These are phyloP conservation scores for Backusella tuberculispora DNA, from an alignment of 192 early-diverging fungal genomes.

Conservation along the genomic window DNA sequence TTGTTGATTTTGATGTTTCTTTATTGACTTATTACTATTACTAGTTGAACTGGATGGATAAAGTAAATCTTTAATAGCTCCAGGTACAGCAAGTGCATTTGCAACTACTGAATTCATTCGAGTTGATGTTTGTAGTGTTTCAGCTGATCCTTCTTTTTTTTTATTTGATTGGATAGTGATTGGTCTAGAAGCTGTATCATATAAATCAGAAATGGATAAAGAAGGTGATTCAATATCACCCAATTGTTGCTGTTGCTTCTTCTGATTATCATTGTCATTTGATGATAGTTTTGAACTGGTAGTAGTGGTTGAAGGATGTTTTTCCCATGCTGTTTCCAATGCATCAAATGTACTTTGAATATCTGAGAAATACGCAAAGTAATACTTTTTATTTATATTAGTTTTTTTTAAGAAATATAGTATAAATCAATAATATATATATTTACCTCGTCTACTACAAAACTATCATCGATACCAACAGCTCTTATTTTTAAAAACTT, in stretches of 20 bases:
- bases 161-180: background rate
- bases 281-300: background rate
- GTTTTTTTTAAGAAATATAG: too few relatives aligned
- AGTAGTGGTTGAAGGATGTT: constrained; percentile 14
- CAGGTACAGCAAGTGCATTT: constrained; percentile 33
- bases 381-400: constrained; percentile 49
- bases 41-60: constrained; percentile 23
- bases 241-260: constrained; percentile 22
- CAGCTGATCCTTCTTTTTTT: background rate
- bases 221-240: constrained; percentile 30
- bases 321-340: constrained; percentile 38
- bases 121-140: background rate
- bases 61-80: constrained; percentile 27
- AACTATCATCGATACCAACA: constrained; percentile 54
- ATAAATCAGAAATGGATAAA: constrained; percentile 31
- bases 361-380: constrained; percentile 69
- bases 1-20: background rate
- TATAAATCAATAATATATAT: background rate
- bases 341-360: constrained; percentile 40
- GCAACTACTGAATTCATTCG: constrained; percentile 31
- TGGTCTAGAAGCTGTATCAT: constrained; percentile 23
- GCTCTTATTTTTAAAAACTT: constrained; percentile 58
- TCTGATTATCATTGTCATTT: background rate
- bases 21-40: constrained; percentile 4
- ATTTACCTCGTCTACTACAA: constrained; percentile 61